Conservation (phyloP, 257 asterid genomes). For the Nyctanthes arbortristis region DNA sequence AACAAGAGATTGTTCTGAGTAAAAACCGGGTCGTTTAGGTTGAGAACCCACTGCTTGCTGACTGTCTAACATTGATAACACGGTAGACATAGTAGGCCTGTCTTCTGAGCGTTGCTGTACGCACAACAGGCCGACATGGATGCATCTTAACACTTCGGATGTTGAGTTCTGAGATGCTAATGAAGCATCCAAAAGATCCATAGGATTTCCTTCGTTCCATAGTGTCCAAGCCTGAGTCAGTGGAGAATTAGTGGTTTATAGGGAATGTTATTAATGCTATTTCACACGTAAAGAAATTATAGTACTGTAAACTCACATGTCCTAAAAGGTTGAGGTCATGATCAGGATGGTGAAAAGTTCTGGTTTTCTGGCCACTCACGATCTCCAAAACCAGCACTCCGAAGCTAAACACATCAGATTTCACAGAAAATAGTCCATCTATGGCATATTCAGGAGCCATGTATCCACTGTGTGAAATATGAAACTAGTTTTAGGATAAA, state of each 20-base stretch:
- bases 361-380: slow-evolving; percentile 31
- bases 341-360: slow-evolving; percentile 32
- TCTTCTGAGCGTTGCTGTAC: slow-evolving; percentile 36
- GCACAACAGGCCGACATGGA: slow-evolving; percentile 36
- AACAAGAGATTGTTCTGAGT: slow-evolving; percentile 15
- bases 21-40: slow-evolving; percentile 34
- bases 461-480: slow-evolving; percentile 26
- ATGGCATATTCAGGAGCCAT: slow-evolving; percentile 43
- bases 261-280: no score
- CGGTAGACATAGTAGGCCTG: slow-evolving; percentile 35
- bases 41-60: slow-evolving; percentile 16
- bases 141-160: slow-evolving; percentile 30
- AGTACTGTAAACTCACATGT: slow-evolving; percentile 28
- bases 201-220: slow-evolving; percentile 36
- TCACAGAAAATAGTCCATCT: slow-evolving; percentile 33
- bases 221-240: slow-evolving; percentile 32
- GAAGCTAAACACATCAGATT: slow-evolving; percentile 39
- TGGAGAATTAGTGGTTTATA: not conserved
- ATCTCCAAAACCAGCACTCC: slow-evolving; percentile 41
- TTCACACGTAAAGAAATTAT: not conserved
- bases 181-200: slow-evolving; percentile 26
- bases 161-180: slow-evolving; percentile 6
- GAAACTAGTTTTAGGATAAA: not conserved
- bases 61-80: slow-evolving; percentile 23
- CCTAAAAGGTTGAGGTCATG: slow-evolving; percentile 39